A percentile compares a stretch with the other conserved stretches of the same genome.
phyloP scores from a whole-genome alignment of 2,329 filamentous ascomycete species.

The Metarhizium humberi region DNA sequence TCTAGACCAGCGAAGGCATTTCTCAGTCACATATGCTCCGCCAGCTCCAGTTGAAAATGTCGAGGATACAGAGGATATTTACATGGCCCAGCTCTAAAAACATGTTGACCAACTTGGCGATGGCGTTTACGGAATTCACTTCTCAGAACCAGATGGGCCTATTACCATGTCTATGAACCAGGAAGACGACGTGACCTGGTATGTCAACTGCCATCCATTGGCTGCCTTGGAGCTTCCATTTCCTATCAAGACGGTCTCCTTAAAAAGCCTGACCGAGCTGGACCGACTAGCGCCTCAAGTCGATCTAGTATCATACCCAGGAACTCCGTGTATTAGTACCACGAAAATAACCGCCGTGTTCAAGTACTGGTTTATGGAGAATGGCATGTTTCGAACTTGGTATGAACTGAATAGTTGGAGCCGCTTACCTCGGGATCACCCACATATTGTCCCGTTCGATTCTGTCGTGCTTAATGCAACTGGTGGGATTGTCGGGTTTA shows the following conservation, averaged over 20 bases:
- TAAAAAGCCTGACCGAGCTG: constrained; percentile 7
- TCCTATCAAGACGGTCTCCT: constrained; percentile 5
- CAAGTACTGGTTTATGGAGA: constrained; percentile 23
- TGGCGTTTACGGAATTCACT: constrained; percentile 12
- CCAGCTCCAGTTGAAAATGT: constrained; percentile 10
- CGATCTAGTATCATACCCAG: constrained; percentile 15
- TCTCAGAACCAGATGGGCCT: constrained; percentile 11
- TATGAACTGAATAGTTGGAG: constrained; percentile 25
- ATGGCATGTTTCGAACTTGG: constrained; percentile 17
- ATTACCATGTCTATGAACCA: constrained; percentile 11
- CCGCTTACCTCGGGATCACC: constrained; percentile 23
- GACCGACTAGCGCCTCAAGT: too few relatives aligned
- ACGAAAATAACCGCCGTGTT: constrained; percentile 15
- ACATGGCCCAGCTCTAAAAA: constrained; percentile 12
- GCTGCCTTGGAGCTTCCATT: constrained; percentile 7
- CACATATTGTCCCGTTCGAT: constrained; percentile 27
- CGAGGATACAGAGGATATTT: constrained; percentile 11
- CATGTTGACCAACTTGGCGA: constrained; percentile 10
- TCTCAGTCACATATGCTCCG: constrained; percentile 13
- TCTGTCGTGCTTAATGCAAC: constrained; percentile 23
- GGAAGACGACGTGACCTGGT: constrained; percentile 18
- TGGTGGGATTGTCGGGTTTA: constrained; percentile 16
- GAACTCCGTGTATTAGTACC: neutral
- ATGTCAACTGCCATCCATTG: constrained; percentile 15
- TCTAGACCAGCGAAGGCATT: constrained; percentile 14